Base-by-base conservation (phyloP, 1,284 basidiomycete species). In the Sporisorium graminicola region DNA sequence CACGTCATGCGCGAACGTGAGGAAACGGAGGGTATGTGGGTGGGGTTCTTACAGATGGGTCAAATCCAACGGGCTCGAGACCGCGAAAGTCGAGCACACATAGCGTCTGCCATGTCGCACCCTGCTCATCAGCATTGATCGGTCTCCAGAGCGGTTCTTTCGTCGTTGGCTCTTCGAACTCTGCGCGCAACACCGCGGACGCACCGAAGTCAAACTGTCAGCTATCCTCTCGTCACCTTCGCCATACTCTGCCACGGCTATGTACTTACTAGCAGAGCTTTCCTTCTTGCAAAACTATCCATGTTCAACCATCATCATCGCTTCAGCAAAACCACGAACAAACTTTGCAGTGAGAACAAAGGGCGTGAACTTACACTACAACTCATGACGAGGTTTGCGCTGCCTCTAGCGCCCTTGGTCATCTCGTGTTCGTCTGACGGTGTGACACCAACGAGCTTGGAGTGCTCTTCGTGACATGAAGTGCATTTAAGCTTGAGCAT, bases 51-150 rank as follows among this genome's bases (percentile, higher is more conserved):
- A 43, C 40, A 4, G 40, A 43, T 20, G 40, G 63, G 13, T 77
- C 66, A 42, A 82, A 74, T 6, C 72, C 67, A 3, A 79, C 60
- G 6, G 80, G 78, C 26, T 83, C 79, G 26, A 85, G 29, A 0
- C 84, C 84, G 3, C 84, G 61, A 29, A 80, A 82, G n/a, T 85
- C 84, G n/a, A 84, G 47, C 20, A 74, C 64, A 55, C 80, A 82
- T 5, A 85, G 72, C 10, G 82, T 81, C 49, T 80, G 74, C 50
- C 63, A 85, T 14, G 61, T 43, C 2, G 77, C 57, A 2, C 65
- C 29, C 5, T 60, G 71, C 1, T 55, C 65, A 16, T 69, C 59
- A 2, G 79, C 62, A 5, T 66, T 40, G 53, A 82, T 70, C 1
- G 73, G 63, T 8, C 57, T 37, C 64, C 67, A 83, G 1, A 80